Evolutionary conservation across 139 green algal genomes (phyloP).

Genomic region (Haematococcus lacustris): DNA sequence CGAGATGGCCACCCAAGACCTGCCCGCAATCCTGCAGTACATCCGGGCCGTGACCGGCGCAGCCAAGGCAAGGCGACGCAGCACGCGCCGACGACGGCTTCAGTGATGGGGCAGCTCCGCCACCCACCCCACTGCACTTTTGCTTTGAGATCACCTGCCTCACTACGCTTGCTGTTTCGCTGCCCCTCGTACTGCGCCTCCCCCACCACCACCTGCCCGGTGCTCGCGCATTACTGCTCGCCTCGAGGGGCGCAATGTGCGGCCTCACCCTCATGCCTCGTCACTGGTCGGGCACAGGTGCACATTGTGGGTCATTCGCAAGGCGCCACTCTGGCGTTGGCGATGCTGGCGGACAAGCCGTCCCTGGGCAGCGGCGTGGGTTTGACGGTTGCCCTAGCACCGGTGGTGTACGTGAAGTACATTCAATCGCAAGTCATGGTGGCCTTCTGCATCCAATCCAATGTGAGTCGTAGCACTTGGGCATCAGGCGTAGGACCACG

Average conservation of each 20-base stretch:
- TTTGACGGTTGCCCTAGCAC: slow-evolving; percentile 49
- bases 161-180: too few relatives aligned
- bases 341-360: slow-evolving; percentile 34
- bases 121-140: too few relatives aligned
- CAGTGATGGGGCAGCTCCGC: too few relatives aligned
- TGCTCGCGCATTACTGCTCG: too few relatives aligned
- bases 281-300: slow-evolving; percentile 10
- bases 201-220: too few relatives aligned
- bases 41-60: slow-evolving; percentile 34
- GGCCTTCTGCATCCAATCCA: slow-evolving; percentile 22
- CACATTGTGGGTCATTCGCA: slow-evolving; percentile 51
- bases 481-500: neutral
- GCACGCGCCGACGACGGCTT: too few relatives aligned
- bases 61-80: neutral
- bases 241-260: too few relatives aligned
- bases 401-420: slow-evolving; percentile 26
- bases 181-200: too few relatives aligned
- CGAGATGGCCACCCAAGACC: slow-evolving; percentile 52
- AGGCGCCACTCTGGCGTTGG: slow-evolving; percentile 38
- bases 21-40: slow-evolving; percentile 54
- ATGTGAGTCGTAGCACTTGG: slow-evolving; percentile 10
- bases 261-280: too few relatives aligned
- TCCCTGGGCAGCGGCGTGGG: slow-evolving; percentile 27
- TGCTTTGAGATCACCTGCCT: too few relatives aligned
- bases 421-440: slow-evolving; percentile 7